A percentile compares a stretch with the other conserved stretches of the same genome.
These are phyloP conservation scores for Ceriops zippeliana DNA, from an alignment of 345 rosid species.

Conservation along the genomic window DNA sequence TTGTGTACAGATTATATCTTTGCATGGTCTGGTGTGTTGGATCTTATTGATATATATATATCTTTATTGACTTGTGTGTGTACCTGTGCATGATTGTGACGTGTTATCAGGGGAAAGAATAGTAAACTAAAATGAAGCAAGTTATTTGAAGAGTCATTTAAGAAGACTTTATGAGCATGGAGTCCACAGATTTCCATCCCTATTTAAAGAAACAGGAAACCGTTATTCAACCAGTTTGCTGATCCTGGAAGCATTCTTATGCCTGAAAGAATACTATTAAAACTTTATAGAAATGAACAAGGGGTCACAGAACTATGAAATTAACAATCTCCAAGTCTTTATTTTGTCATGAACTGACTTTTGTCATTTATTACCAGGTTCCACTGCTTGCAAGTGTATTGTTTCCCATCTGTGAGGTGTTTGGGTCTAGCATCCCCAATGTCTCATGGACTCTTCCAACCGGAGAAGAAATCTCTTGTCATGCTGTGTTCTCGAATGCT, in stretches of 20 bases:
- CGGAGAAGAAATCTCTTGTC: conserved; percentile 72
- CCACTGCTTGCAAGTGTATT: conserved; percentile 83
- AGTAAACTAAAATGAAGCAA: background rate
- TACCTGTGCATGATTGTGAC: background rate
- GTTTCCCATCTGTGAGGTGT: conserved; percentile 92
- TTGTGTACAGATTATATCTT: conserved; percentile 76
- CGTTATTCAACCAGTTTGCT: background rate
- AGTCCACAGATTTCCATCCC: background rate
- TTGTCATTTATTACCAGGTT: conserved; percentile 43
- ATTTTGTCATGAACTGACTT: conserved; percentile 9
- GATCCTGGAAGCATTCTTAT: background rate
- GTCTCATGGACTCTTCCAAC: conserved; percentile 63
- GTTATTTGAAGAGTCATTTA: background rate
- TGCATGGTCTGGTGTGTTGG: conserved; percentile 83
- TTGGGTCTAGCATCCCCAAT: conserved; percentile 66
- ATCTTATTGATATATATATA: conserved; percentile 4
- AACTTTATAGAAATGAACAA: background rate
- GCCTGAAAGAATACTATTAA: background rate
- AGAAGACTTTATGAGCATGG: background rate
- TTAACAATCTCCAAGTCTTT: conserved; percentile 1
- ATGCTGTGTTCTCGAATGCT: conserved; percentile 83
- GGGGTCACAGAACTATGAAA: background rate
- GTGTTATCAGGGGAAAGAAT: conserved; percentile 4
- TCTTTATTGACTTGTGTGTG: conserved; percentile 4
- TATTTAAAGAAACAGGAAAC: background rate